These are phyloP conservation scores for Papiliotrema fonsecae DNA, from an alignment of 1,284 basidiomycete species.

Conservation along the genomic window DNA sequence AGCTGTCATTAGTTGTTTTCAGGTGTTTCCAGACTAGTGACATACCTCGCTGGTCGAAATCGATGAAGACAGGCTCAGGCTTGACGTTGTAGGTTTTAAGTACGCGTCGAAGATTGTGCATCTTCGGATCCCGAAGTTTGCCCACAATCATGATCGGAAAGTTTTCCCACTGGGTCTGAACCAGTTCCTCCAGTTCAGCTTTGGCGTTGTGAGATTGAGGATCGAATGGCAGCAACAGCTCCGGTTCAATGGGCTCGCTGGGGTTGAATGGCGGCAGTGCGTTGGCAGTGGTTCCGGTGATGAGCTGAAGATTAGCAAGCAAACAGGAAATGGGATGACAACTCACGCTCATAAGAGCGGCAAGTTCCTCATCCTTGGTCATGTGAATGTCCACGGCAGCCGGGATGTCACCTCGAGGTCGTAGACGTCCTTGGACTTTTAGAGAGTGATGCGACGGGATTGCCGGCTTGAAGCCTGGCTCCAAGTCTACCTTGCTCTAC, in stretches of 20 bases:
- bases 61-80: constrained; percentile 21
- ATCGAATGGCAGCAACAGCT: constrained; percentile 20
- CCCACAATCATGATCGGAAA: constrained; percentile 22
- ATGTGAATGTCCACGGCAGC: constrained; percentile 11
- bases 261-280: constrained; percentile 13
- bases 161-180: constrained; percentile 19
- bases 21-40: not conserved
- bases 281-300: constrained; percentile 21
- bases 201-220: constrained; percentile 10
- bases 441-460: constrained; percentile 19
- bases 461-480: constrained; percentile 16
- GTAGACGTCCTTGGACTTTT: constrained; percentile 8
- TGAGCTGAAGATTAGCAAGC: constrained; percentile 6
- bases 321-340: not conserved
- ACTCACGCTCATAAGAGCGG: constrained; percentile 18
- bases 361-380: constrained; percentile 20
- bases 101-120: constrained; percentile 15
- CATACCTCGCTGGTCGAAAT: constrained; percentile 18
- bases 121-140: constrained; percentile 21
- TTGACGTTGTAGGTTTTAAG: constrained; percentile 18
- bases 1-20: not conserved
- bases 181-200: constrained; percentile 17
- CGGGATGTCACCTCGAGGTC: not conserved
- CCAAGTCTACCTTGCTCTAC: constrained; percentile 10
- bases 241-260: constrained; percentile 11